Evolutionary conservation across 2,329 filamentous ascomycete species (phyloP).

Genomic region (Fusarium poae): DNA sequence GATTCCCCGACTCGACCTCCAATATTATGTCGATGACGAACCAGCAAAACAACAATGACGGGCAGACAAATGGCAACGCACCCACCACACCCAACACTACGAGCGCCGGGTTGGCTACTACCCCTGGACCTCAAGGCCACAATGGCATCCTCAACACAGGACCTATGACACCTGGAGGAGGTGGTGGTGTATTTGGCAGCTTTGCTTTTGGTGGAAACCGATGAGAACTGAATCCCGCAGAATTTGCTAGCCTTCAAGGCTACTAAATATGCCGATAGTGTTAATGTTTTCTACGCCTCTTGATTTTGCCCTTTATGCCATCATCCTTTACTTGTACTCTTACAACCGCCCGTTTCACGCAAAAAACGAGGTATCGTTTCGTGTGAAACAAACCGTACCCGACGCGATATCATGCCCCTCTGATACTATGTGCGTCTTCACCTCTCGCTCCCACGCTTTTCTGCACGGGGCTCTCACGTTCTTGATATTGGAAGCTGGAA

Average conservation of each 20-base stretch:
- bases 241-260: slow-evolving; percentile 1
- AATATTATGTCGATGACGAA: slow-evolving; percentile 56
- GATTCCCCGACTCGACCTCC: slow-evolving; percentile 76
- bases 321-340: slow-evolving; percentile 5
- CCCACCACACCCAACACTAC: slow-evolving; percentile 78
- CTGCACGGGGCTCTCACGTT: slow-evolving; percentile 20
- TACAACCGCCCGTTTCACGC: slow-evolving; percentile 16
- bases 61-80: slow-evolving; percentile 56
- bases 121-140: slow-evolving; percentile 63
- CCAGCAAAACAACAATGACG: slow-evolving; percentile 52
- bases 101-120: slow-evolving; percentile 62
- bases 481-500: slow-evolving; percentile 24
- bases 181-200: slow-evolving; percentile 80
- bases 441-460: slow-evolving; percentile 11
- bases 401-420: slow-evolving; percentile 2
- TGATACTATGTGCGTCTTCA: slow-evolving; percentile 9
- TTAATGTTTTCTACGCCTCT: slow-evolving; percentile 29
- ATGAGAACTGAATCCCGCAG: slow-evolving; percentile 38
- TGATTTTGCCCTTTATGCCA: slow-evolving; percentile 20
- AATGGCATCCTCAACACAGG: slow-evolving; percentile 70
- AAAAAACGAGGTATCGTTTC: slow-evolving; percentile 9
- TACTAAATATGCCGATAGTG: slow-evolving; percentile 33
- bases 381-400: slow-evolving; percentile 2
- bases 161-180: slow-evolving; percentile 82
- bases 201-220: slow-evolving; percentile 69